Base-by-base conservation (phyloP, 495 filamentous ascomycete species). In the Penicillium maclennaniae region DNA sequence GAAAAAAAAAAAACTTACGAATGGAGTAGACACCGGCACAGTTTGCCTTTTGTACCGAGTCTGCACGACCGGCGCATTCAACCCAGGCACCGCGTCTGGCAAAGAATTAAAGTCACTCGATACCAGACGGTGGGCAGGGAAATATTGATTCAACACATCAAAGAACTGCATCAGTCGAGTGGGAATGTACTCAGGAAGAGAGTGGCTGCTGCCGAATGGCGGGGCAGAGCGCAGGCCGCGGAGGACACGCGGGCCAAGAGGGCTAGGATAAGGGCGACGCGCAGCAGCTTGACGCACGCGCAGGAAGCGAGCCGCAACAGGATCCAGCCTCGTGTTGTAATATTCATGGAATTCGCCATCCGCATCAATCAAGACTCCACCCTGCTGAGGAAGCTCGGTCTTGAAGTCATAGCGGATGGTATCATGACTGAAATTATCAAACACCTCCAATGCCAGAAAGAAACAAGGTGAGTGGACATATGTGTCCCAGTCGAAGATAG, bases 401-500 rank as follows among this genome's bases (percentile, higher is more conserved):
- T 69, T 61, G 6, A 79, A 71, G 68, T 96, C 84, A 76, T 96
- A 97, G 57, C 93, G 90, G 60, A 99, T 81, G 38, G 84, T 78
- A 73, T 99, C 93, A 73, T 99, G 93, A 20, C 88, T 84, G 70
- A 99, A 97, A 71, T 99, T 99, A 73, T 99, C 93, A 62, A 97
- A 92, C 50, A 99, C 93, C 66, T 99, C 93, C 60, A 99, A 85
- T n/a, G 92, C 93, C 5, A 99, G 80, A 76, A 99, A 97, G 75
- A 93, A 99, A 76, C 93, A 97, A 0, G 93, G 92, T 1, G 85
- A 87, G 7, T 90, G 84, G 15, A 96, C 89, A 53, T 87, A 88
- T 21, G 76, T 79, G 56, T 86, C 74, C 93, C 95, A 99, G 67
- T 93, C 86, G 69, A 99, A 97, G 65, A 99, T 89, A 58, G 89